Evolutionary conservation across 1,284 basidiomycete genomes (phyloP), one percentile per base, ranked within the genome.

Genomic region (Wallemia mellicola): DNA sequence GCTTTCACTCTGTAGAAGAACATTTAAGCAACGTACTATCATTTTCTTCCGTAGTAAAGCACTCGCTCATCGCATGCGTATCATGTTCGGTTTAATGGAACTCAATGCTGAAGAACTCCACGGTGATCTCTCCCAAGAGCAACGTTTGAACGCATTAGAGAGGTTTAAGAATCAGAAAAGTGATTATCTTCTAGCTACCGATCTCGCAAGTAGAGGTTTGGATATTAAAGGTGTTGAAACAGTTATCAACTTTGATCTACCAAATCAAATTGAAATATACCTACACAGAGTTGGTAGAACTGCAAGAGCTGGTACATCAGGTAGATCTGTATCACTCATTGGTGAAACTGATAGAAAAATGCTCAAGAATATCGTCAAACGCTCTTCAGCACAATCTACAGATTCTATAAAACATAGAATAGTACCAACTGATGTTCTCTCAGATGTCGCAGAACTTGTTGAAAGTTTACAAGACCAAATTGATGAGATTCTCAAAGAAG

Each of bases 201-300:
- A 96, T 70, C 75, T 98, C 24, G 92, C 92, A 25, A 86, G 87
- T 62, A 82, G 91, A 65, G 91, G 91, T 71, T 75, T 96, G 28
- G 91, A 96, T 72, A 95, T 96, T 73, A 92, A 91, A 66, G 91
- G 89, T 22, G 83, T 95, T n/a, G 85, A 94, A 67, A 91, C 87
- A 0, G 87, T 96, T 61, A 87, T 95, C 68, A 96, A 96, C 71
- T 95, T 89, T 68, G 91, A 96, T 70, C 94, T 96, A 91, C 91
- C 92, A 2, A 78, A 79, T 22, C 86, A 92, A 67, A 75, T 95
- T 48, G 81, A 87, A 14, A 87, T 91, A 66, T 98, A 98, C 71
- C 76, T 95, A 32, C 92, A 98, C 71, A 83, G 92, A 61, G 91
- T 96, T 25, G 92, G 92, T 65, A 79, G 92, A 70, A 98, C 92